Base-by-base conservation (phyloP, 2,329 filamentous ascomycete genomes). In the Alternaria conjuncta region DNA sequence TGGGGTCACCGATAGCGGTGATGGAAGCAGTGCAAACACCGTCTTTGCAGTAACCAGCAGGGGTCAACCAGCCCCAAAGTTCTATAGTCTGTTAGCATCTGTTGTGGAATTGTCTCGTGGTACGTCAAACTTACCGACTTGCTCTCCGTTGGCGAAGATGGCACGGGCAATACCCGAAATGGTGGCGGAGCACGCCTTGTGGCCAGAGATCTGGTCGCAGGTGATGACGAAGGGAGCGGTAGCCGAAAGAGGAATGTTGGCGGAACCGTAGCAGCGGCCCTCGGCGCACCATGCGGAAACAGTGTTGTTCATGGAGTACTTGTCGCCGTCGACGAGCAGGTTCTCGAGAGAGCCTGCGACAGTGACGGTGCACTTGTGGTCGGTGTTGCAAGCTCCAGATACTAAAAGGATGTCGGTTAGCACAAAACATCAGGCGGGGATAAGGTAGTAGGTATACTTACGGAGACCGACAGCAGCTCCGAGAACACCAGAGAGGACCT, bases 61-160 rank as follows among this genome's bases (percentile, higher is more conserved):
- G 59, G 6, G 59, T 61, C 20, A 61, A 15, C 59, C 59, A 61
- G 11, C 59, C 59, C 59, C 59, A 61, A 4, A 57, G 36, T 51
- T 61, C 59, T 61, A 12, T 3, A 11, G 4, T 20, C 4, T 11
- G 32, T 61, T 21, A 61, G 54, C 13, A 13, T 3, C 5, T 5
- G 12, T 21, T 8, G 6, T 13, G 12, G 13, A 41, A 30, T 11
- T 41, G 7, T 9, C 0, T n/a, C 8, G n/a, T 53, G 28, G 12
- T 6, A 32, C 1, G 49, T 6, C 23, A n/a, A 13, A 57, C 59
- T 57, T 53, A 61, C 59, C 54, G 11, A 61, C 12, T 61, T 61
- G 53, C 15, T 21, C 8, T 15, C 59, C 59, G 23, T 61, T 61
- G 18, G 45, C 25, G 36, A 61, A 61, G 26, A 61, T 57, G 15